These are phyloP conservation scores for Pyricularia pennisetigena DNA, from an alignment of 2,329 filamentous ascomycete genomes.

Conservation along the genomic window DNA sequence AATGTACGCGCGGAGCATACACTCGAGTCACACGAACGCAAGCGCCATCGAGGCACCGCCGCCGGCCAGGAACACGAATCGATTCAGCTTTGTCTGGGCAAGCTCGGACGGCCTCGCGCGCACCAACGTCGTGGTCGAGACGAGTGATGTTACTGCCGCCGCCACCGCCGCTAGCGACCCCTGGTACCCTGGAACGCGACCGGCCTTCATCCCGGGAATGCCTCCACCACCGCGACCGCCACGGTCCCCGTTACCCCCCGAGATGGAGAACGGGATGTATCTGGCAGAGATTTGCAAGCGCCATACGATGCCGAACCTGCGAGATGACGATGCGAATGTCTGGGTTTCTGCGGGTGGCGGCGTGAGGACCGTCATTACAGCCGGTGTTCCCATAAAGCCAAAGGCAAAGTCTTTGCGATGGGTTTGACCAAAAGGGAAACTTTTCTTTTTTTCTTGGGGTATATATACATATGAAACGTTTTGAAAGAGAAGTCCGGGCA, in stretches of 20 bases:
- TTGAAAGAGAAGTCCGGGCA: background rate
- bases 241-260: background rate
- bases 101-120: background rate
- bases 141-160: background rate
- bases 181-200: background rate
- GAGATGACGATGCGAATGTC: background rate
- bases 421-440: background rate
- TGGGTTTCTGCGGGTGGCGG: background rate
- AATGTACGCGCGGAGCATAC: background rate
- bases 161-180: background rate
- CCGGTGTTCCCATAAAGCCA: background rate
- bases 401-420: background rate
- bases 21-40: background rate
- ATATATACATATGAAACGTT: background rate
- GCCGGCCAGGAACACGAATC: background rate
- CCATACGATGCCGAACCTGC: background rate
- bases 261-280: background rate
- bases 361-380: background rate
- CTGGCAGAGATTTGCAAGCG: background rate
- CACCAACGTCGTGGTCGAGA: background rate
- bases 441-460: too few relatives aligned
- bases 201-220: background rate
- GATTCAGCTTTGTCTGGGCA: background rate
- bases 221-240: background rate
- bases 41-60: background rate